A percentile compares a stretch with the other conserved stretches of the same genome.
phyloP scores from a whole-genome alignment of 352 stramenopile species.

The Phytophthora agathidicida region DNA sequence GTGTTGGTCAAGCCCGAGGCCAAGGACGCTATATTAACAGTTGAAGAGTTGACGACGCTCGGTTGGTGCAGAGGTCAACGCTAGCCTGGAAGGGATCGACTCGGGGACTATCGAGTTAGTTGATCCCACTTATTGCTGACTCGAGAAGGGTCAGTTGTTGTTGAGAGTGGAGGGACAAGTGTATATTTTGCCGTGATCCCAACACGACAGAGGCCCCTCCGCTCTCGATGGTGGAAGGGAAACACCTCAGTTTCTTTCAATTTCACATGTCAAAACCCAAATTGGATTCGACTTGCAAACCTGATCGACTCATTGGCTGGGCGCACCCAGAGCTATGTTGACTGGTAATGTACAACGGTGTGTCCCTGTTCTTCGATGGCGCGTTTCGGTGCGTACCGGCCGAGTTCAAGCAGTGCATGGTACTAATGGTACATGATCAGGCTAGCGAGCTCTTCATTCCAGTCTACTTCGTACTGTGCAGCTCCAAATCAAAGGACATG shows the following conservation, averaged over 20 bases:
- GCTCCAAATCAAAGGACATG: conserved; percentile 1
- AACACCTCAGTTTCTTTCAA: background rate
- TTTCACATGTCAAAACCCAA: conserved; percentile 3
- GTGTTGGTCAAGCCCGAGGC: too few relatives aligned
- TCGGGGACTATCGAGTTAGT: too few relatives aligned
- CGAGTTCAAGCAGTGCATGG: conserved; percentile 5
- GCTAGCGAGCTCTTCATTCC: conserved; percentile 5
- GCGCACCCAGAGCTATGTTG: background rate
- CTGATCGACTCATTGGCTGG: background rate
- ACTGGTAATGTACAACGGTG: conserved; percentile 9
- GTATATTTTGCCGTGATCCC: too few relatives aligned
- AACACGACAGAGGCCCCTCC: background rate
- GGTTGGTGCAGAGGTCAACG: too few relatives aligned
- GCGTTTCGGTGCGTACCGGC: background rate
- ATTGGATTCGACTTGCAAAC: background rate
- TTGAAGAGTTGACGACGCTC: too few relatives aligned
- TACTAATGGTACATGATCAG: conserved; percentile 9
- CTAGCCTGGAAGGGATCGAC: too few relatives aligned
- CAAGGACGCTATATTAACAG: too few relatives aligned
- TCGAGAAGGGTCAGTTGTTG: too few relatives aligned
- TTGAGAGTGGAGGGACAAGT: too few relatives aligned
- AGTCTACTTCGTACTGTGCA: conserved; percentile 1
- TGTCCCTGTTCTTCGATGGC: conserved; percentile 2
- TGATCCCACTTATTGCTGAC: too few relatives aligned
- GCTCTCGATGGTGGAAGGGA: conserved; percentile 3